These are phyloP conservation scores for Verticillium isaacii DNA, from an alignment of 2,329 filamentous ascomycete species.

Conservation along the genomic window DNA sequence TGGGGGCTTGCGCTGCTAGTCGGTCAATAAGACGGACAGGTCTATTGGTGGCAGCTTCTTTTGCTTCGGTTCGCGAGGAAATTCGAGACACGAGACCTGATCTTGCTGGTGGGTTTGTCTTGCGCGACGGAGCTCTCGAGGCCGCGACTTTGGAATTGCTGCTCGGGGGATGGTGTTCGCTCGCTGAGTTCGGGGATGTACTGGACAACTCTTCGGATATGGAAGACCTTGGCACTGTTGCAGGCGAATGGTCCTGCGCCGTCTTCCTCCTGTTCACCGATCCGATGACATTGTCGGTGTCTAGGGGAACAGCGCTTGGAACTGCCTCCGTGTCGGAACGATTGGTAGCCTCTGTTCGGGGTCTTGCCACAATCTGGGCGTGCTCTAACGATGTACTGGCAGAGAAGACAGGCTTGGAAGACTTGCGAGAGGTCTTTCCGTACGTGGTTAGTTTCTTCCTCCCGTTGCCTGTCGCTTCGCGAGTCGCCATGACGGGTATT, in stretches of 20 bases:
- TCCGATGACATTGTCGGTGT: not conserved
- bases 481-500: conserved; percentile 6
- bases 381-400: not conserved
- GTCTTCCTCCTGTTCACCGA: not conserved
- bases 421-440: conserved; percentile 13
- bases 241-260: not conserved
- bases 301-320: not conserved
- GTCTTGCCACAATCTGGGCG: not conserved
- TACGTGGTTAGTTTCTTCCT: conserved; percentile 12
- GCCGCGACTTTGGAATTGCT: not conserved
- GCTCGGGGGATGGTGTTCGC: not conserved
- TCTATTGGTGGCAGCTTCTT: not conserved
- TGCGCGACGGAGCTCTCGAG: not conserved
- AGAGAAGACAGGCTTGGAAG: not conserved
- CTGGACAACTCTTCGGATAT: not conserved
- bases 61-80: not conserved
- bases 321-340: not conserved
- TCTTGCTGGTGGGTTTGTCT: not conserved
- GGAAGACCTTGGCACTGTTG: not conserved
- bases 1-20: conserved; percentile 10
- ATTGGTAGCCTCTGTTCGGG: not conserved
- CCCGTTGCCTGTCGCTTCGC: conserved; percentile 6
- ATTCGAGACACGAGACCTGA: not conserved
- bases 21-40: conserved; percentile 13
- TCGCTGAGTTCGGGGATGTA: not conserved